Evolutionary conservation across 2,329 filamentous ascomycete genomes (phyloP), one percentile per base, ranked within the genome.

Genomic region (Lachnellula hyalina): DNA sequence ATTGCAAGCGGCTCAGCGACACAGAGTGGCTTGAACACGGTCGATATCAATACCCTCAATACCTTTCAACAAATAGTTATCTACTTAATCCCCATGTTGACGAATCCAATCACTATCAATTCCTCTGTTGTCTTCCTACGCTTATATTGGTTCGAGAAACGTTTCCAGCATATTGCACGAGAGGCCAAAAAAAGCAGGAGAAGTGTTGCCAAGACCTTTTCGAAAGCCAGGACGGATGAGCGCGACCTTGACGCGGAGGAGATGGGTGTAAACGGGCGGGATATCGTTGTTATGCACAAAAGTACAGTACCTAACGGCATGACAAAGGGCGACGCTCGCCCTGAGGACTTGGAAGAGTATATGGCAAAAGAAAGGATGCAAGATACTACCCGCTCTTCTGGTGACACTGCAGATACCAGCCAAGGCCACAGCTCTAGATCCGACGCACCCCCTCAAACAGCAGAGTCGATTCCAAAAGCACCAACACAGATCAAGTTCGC

Each of bases 141-240:
- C 25, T 77, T 99, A 1, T 96, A 96, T 73, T 99, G 93, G 93
- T 99, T 99, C 69, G 92, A 99, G 72, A 96, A 95, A 72, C 84
- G 92, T 7, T 97, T 99, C 68, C 88, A 96, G 68, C 80, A 89
- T 64, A 82, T 96, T 61, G 91, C 88, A 14, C 79, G 79, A 35
- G 89, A 96, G 64, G 85, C 89, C 1, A 82, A 84, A 52, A 77
- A 74, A 44, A 76, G 85, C 51, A 83, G 92, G 52, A 78, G 80
- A 52, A 87, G 80, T 36, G 71, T 86, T n/a, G 75, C 78, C 72
- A 75, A 84, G 75, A 74, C 88, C 67, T 72, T 83, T 73, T 73
- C 86, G 68, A 73, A 74, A 74, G 52, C 79, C 74, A 47, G 73
- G 73, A 63, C 81, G 71, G 73, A 67, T 49, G 75, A 74, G 47